These are phyloP conservation scores for Vachellia collinsii DNA, from an alignment of 306 rosid genomes.

Conservation along the genomic window DNA sequence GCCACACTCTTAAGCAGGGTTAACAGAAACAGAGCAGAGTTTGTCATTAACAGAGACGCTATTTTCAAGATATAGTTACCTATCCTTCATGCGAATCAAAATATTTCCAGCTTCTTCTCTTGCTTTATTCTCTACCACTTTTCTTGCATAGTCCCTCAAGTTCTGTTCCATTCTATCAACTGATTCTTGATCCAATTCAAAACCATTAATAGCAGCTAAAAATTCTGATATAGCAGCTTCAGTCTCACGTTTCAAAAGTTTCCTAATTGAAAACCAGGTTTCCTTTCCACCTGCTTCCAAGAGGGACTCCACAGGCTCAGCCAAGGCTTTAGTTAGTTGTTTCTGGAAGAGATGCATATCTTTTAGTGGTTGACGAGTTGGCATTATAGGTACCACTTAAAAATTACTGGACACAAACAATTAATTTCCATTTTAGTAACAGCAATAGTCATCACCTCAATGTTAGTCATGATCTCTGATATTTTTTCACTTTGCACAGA, in stretches of 20 bases:
- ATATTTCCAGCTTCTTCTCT: slow-evolving; percentile 81
- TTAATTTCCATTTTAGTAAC: slow-evolving; percentile 3
- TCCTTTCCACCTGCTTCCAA: slow-evolving; percentile 74
- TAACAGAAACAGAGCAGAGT: slow-evolving; percentile 22
- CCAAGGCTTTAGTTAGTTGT: slow-evolving; percentile 59
- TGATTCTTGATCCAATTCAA: slow-evolving; percentile 72
- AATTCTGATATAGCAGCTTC: slow-evolving; percentile 56
- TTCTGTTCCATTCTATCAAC: slow-evolving; percentile 51
- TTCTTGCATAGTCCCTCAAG: slow-evolving; percentile 68
- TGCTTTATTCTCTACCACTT: slow-evolving; percentile 76
- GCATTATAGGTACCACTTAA: slow-evolving; percentile 19
- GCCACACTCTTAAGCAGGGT: slow-evolving; percentile 18
- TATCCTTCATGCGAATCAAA: slow-evolving; percentile 86
- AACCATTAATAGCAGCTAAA: slow-evolving; percentile 57
- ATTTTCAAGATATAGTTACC: slow-evolving; percentile 49
- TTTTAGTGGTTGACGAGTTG: slow-evolving; percentile 27
- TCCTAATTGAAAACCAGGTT: slow-evolving; percentile 77
- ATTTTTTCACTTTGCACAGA: slow-evolving; percentile 61
- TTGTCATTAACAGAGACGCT: not conserved
- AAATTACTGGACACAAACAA: slow-evolving; percentile 28
- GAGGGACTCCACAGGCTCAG: slow-evolving; percentile 69
- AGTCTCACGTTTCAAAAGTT: slow-evolving; percentile 71
- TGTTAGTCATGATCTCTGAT: slow-evolving; percentile 47
- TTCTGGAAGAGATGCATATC: slow-evolving; percentile 52
- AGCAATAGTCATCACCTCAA: slow-evolving; percentile 59